phyloP scores from a whole-genome alignment of 2,329 filamentous ascomycete species.

The Coleophoma eucalyptorum region DNA sequence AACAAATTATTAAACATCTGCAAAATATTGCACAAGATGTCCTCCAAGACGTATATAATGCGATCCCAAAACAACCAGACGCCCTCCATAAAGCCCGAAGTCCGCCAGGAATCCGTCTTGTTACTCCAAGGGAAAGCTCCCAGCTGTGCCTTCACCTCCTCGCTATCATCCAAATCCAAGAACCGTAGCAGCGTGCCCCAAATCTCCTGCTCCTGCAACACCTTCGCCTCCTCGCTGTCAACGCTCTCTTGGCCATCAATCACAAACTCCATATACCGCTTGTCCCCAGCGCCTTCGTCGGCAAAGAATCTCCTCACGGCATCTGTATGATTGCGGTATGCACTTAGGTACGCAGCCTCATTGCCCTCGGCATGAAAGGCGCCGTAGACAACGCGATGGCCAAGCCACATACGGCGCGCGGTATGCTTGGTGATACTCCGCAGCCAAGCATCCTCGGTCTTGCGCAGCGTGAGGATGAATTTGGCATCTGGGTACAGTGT shows the following conservation, averaged over 20 bases:
- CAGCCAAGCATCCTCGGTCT: constrained; percentile 3
- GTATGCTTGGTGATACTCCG: constrained; percentile 3
- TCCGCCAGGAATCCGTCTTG: not conserved
- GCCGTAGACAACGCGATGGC: constrained; percentile 4
- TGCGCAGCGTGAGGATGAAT: constrained; percentile 5
- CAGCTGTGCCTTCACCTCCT: not conserved
- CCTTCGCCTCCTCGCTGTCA: not conserved
- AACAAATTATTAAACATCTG: not conserved
- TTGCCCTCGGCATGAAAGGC: constrained; percentile 4
- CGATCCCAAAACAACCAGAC: not conserved
- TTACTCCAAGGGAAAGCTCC: constrained; percentile 7
- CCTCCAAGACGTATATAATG: not conserved
- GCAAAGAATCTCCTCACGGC: constrained; percentile 5
- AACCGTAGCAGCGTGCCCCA: constrained; percentile 4
- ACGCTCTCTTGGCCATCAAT: constrained; percentile 2
- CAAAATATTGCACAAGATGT: not conserved
- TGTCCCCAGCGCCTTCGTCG: not conserved
- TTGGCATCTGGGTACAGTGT: constrained; percentile 2
- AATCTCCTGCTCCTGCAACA: not conserved
- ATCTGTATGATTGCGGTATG: constrained; percentile 1
- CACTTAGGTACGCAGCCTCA: constrained; percentile 4
- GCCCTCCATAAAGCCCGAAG: not conserved
- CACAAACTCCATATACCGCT: constrained; percentile 2
- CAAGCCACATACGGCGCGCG: constrained; percentile 1
- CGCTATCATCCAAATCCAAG: not conserved